Evolutionary conservation across 805 yeast species (phyloP).

Genomic region (Yamadazyma takamatsuzukensis): DNA sequence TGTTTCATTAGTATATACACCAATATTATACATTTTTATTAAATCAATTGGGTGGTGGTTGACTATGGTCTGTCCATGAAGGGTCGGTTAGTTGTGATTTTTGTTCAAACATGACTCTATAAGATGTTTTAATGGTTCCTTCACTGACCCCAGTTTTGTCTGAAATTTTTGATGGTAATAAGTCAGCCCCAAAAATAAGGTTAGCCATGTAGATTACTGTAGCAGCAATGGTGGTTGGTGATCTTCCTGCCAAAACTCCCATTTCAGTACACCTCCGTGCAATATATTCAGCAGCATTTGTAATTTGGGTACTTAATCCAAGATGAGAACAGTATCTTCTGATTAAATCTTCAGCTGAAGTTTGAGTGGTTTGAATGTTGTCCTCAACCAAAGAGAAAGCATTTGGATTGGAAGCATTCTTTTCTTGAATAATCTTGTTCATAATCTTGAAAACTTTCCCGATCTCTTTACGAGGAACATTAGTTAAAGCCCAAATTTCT

Average conservation of each 20-base stretch:
- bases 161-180: slow-evolving; percentile 76
- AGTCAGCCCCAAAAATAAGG: slow-evolving; percentile 73
- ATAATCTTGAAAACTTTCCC: slow-evolving; percentile 87
- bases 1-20: too few relatives aligned
- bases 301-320: slow-evolving; percentile 78
- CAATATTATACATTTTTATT: too few relatives aligned
- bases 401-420: slow-evolving; percentile 51
- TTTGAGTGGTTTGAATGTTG: slow-evolving; percentile 69
- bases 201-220: slow-evolving; percentile 95
- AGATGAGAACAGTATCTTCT: slow-evolving; percentile 94
- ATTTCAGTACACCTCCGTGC: slow-evolving; percentile 86
- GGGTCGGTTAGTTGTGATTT: slow-evolving; percentile 66
- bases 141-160: slow-evolving; percentile 95
- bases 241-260: slow-evolving; percentile 92
- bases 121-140: slow-evolving; percentile 93
- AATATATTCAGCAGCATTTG: slow-evolving; percentile 90
- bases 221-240: slow-evolving; percentile 97
- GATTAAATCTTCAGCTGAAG: slow-evolving; percentile 90
- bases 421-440: slow-evolving; percentile 52
- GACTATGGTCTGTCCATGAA: slow-evolving; percentile 66
- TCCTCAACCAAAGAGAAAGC: slow-evolving; percentile 41
- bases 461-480: slow-evolving; percentile 91
- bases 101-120: slow-evolving; percentile 75
- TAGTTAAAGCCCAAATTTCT: slow-evolving; percentile 92
- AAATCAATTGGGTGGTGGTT: too few relatives aligned